These are phyloP conservation scores for Williopsis jadinii DNA, from an alignment of 1,139 yeast species.

Conservation along the genomic window DNA sequence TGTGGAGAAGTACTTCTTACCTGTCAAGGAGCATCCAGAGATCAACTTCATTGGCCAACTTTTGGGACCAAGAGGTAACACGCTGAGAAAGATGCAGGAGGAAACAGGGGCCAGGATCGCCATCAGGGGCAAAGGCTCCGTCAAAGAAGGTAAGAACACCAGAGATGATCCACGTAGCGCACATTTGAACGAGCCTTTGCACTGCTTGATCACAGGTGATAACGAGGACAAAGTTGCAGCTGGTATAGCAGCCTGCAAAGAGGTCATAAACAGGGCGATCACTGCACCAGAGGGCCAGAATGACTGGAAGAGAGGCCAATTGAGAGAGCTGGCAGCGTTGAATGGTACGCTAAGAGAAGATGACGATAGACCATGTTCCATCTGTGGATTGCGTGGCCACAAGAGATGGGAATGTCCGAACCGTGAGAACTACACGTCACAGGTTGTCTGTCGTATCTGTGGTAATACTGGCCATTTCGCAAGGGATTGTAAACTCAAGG, in stretches of 20 bases:
- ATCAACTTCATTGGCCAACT: conserved; percentile 88
- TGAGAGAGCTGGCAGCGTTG: conserved; percentile 84
- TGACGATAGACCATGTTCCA: conserved; percentile 57
- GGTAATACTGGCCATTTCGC: conserved; percentile 84
- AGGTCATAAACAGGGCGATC: conserved; percentile 75
- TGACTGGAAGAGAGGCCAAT: conserved; percentile 83
- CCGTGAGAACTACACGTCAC: conserved; percentile 44
- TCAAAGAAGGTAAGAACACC: conserved; percentile 77
- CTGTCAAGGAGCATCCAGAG: conserved; percentile 83
- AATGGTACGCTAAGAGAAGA: conserved; percentile 92
- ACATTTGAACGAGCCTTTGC: conserved; percentile 71
- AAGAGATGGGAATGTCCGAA: conserved; percentile 55
- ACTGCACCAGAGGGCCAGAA: conserved; percentile 90
- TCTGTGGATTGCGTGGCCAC: conserved; percentile 56
- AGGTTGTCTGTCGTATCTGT: conserved; percentile 68
- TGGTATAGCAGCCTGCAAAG: conserved; percentile 71
- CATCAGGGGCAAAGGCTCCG: conserved; percentile 90
- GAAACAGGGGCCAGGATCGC: conserved; percentile 83
- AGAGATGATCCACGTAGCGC: conserved; percentile 31
- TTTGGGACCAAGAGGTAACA: conserved; percentile 94
- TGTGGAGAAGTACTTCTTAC: conserved; percentile 77
- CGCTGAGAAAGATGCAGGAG: conserved; percentile 72
- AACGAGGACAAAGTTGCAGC: conserved; percentile 67
- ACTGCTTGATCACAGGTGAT: conserved; percentile 83
- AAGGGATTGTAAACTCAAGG: conserved; percentile 62